Evolutionary conservation across 331 rosid species (phyloP).

Genomic region (Acacia concinna): DNA sequence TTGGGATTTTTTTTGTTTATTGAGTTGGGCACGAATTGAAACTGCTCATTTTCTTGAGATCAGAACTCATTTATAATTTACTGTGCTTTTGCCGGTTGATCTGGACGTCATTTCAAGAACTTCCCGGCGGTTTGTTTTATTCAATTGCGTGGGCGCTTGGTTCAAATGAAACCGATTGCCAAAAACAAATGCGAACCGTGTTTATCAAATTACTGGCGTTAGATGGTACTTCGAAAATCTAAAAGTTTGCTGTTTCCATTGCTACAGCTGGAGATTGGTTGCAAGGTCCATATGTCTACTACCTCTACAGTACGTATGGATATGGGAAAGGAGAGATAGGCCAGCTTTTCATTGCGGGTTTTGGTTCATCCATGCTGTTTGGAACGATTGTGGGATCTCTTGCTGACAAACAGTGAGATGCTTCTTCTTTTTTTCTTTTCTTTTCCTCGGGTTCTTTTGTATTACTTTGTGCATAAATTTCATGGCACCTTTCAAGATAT

Average conservation of each 20-base stretch:
- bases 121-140: background rate
- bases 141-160: background rate
- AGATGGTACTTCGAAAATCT: background rate
- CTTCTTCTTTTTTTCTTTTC: background rate
- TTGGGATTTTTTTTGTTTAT: constrained; percentile 9
- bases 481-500: background rate
- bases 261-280: constrained; percentile 97
- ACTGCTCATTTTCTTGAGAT: constrained; percentile 2
- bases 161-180: background rate
- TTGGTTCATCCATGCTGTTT: constrained; percentile 96
- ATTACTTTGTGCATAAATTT: background rate
- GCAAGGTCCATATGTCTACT: constrained; percentile 99
- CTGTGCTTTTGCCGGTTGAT: constrained; percentile 18
- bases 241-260: constrained; percentile 43
- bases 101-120: constrained; percentile 12
- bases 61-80: background rate
- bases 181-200: background rate
- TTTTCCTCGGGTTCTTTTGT: background rate
- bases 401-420: constrained; percentile 95
- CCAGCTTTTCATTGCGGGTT: constrained; percentile 97
- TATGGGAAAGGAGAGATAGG: constrained; percentile 94
- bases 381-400: constrained; percentile 98
- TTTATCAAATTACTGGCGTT: background rate
- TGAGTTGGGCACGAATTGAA: background rate
- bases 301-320: constrained; percentile 86